Conservation (phyloP, 208 protist species). For the Kentomonas sorsogonicus region DNA sequence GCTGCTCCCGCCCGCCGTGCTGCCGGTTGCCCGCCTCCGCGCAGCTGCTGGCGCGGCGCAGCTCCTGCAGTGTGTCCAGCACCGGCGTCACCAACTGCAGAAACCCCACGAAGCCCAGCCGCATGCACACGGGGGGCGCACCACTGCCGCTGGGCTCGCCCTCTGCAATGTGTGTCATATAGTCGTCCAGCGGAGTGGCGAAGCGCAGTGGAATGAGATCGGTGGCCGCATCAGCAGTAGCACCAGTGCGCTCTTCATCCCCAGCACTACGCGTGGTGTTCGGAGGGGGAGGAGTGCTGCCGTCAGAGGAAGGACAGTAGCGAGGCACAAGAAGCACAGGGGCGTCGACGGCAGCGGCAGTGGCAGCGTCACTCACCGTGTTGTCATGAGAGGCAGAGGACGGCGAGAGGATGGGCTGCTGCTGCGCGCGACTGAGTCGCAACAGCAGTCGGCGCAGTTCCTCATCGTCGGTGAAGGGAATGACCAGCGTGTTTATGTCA, state of each 20-base stretch:
- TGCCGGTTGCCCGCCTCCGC: not conserved
- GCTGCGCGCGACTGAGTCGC: no score
- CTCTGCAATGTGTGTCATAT: not conserved
- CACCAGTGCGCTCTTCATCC: not conserved
- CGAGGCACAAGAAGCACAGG: no score
- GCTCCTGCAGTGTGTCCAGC: slow-evolving; percentile 31
- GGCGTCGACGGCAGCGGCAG: no score
- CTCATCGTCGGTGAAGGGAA: no score
- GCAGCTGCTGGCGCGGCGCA: slow-evolving; percentile 45
- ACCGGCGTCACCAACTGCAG: slow-evolving; percentile 25
- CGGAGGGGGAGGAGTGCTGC: not conserved
- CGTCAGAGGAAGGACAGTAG: no score
- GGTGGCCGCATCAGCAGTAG: no score
- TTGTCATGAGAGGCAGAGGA: no score
- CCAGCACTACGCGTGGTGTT: not conserved
- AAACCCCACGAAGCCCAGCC: slow-evolving; percentile 44
- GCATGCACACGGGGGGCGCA: slow-evolving; percentile 14
- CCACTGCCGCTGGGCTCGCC: not conserved
- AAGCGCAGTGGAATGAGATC: slow-evolving; percentile 26
- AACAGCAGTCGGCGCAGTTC: no score
- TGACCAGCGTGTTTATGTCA: no score
- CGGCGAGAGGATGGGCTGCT: no score
- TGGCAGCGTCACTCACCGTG: no score
- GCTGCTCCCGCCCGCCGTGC: slow-evolving; percentile 1
- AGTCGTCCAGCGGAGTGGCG: slow-evolving; percentile 25